Conservation (phyloP, 228 moss, liverwort and hornwort species). For the Sphagnum fallax region DNA sequence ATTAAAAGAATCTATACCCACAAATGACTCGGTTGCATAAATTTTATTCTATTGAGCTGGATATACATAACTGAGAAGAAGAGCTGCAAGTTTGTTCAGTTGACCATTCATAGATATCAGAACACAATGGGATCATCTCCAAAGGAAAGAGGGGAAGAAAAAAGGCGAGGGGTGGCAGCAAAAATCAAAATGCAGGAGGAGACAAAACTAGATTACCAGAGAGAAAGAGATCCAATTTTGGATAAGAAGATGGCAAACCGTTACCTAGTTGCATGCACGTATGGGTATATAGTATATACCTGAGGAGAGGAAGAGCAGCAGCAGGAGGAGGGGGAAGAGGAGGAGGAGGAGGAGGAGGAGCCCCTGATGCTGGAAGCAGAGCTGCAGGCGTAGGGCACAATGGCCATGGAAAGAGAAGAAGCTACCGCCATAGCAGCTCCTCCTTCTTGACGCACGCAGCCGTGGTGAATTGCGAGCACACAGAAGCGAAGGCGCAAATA, state of each 20-base stretch:
- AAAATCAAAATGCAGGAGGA: background rate
- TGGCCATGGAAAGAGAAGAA: constrained; percentile 4
- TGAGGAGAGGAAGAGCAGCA: background rate
- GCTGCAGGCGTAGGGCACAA: constrained; percentile 9
- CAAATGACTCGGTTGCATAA: too few species aligned
- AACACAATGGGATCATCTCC: background rate
- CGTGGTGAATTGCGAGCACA: too few species aligned
- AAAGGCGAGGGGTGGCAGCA: too few species aligned
- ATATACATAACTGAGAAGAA: background rate
- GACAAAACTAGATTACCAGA: background rate
- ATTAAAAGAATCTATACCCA: too few species aligned
- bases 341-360: too few species aligned
- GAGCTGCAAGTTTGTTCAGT: background rate
- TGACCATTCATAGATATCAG: background rate
- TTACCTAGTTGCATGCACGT: background rate
- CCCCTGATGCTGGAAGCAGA: constrained; percentile 12
- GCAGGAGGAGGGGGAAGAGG: too few species aligned
- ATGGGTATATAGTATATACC: background rate
- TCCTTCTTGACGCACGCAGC: too few species aligned
- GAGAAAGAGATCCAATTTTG: background rate
- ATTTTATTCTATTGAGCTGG: too few species aligned
- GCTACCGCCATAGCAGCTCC: background rate
- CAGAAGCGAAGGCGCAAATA: too few species aligned
- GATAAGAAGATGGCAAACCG: background rate
- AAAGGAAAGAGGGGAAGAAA: too few species aligned